These are phyloP conservation scores for Kodamaea leandrae DNA, from an alignment of 805 yeast genomes.

Conservation along the genomic window DNA sequence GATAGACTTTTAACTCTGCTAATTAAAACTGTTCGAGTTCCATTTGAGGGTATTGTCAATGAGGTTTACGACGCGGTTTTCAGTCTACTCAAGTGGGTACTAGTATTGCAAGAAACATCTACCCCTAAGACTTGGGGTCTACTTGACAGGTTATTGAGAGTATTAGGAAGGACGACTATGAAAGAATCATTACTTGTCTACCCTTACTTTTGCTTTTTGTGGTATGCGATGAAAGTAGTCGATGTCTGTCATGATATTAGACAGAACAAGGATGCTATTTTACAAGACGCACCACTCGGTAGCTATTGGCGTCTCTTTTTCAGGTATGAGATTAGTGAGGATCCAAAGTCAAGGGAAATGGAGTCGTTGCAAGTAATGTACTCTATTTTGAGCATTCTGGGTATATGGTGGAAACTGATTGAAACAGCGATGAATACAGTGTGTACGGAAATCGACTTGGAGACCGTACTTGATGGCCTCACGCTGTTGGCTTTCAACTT, in stretches of 20 bases:
- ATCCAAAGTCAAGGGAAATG: conserved; percentile 5
- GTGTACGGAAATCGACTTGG: conserved; percentile 9
- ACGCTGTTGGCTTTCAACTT: conserved; percentile 7
- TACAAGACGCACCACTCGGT: conserved; percentile 4
- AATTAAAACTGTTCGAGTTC: conserved; percentile 6
- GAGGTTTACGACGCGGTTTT: conserved; percentile 22
- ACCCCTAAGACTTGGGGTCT: conserved; percentile 17
- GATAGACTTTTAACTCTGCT: conserved; percentile 21
- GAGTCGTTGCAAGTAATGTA: conserved; percentile 24
- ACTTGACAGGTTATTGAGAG: conserved; percentile 5
- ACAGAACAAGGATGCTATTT: neutral
- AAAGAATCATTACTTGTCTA: conserved; percentile 8
- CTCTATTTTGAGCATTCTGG: conserved; percentile 14
- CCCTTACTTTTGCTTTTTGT: conserved; percentile 19
- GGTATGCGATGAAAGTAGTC: conserved; percentile 2
- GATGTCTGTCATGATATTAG: neutral
- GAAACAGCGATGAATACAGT: conserved; percentile 18
- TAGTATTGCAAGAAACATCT: conserved; percentile 30
- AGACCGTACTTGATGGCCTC: conserved; percentile 17
- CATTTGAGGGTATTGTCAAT: neutral
- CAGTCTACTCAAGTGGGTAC: conserved; percentile 29
- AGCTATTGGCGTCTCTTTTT: neutral
- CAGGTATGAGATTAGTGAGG: neutral
- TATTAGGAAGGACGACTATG: neutral
- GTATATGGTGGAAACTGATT: conserved; percentile 29